Base-by-base conservation (phyloP, 306 rosid species). In the Rosa chinensis region DNA sequence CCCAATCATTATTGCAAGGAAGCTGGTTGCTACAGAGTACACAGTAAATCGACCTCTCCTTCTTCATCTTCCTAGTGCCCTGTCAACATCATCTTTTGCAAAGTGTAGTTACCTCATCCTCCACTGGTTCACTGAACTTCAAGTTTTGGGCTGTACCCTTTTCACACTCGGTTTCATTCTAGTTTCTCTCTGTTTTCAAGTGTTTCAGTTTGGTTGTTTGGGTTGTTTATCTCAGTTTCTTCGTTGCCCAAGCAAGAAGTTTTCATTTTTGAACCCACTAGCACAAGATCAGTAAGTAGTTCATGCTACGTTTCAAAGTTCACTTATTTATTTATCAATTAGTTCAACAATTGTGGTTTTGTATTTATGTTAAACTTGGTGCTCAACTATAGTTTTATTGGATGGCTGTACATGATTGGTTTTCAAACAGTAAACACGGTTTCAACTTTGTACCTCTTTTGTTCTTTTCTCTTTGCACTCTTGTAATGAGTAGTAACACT, bases 361-460 rank as follows among this genome's bases (percentile, higher is more conserved):
- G 20, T 17, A 7, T 0, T 20, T 6, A 20, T 37, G n/a, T 40
- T 18, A 37, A 17, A 20, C 42, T 58, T 58, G 8, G 40, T 42
- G 77, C 39, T 17, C 49, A 53, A 55, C 66, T 55, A 56, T 73
- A 2, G 78, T 75, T 59, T 43, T 25, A 4, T 25, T 75, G 56
- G 70, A 25, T 75, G 78, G 40, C 37, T 74, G 44, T 35, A 62
- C 58, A 59, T 61, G 66, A 28, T 74, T 44, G 40, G 35, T 28
- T 44, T 75, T 62, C 79, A 47, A 66, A 75, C 61, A 61, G 71
- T 28, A 28, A 45, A 42, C 58, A 12, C 79, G 28, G 10, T 61
- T 75, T 75, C 79, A 75, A 61, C 45, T 75, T 61, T 62, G 45
- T 40, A 56, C 49, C 16, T n/a, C 43, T 59, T 61, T 75, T 47